Conservation (phyloP, 2,329 filamentous ascomycete genomes). For the Paecilomyces dactylethromorphus region DNA sequence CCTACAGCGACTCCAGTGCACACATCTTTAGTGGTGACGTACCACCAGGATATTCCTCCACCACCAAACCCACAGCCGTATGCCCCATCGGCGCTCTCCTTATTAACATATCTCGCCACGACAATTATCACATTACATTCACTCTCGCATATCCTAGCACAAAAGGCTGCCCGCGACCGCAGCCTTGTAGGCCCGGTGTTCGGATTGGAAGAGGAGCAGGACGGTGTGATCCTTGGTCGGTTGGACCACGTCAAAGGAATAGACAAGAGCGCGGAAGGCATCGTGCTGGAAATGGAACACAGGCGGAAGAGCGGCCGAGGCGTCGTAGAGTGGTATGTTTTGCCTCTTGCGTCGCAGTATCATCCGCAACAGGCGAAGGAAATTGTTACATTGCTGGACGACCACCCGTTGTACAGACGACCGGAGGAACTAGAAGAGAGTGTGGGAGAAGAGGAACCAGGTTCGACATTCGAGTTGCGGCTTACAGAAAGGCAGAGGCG, state of each 20-base stretch:
- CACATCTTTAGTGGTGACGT: conserved; percentile 69
- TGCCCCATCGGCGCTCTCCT: conserved; percentile 61
- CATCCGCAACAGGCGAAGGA: conserved; percentile 44
- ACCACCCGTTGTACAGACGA: conserved; percentile 64
- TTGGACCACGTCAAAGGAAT: conserved; percentile 23
- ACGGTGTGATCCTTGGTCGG: conserved; percentile 70
- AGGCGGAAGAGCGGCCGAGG: conserved; percentile 74
- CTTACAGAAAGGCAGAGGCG: conserved; percentile 84
- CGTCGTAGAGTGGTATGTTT: conserved; percentile 62
- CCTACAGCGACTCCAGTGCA: conserved; percentile 22
- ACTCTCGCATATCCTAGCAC: conserved; percentile 66
- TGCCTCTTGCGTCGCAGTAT: conserved; percentile 43
- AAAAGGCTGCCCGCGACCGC: conserved; percentile 68
- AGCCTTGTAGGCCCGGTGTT: conserved; percentile 70
- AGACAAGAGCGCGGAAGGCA: conserved; percentile 43
- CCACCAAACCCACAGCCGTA: conserved; percentile 29
- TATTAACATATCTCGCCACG: conserved; percentile 81
- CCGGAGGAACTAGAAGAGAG: conserved; percentile 35
- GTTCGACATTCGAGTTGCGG: conserved; percentile 77
- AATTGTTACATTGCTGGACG: conserved; percentile 59
- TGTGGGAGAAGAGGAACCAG: conserved; percentile 49
- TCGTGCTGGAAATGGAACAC: conserved; percentile 81
- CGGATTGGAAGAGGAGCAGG: conserved; percentile 68
- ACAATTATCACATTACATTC: conserved; percentile 69
- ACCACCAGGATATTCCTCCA: conserved; percentile 73